These are phyloP conservation scores for Rugonectria rugulosa DNA, from an alignment of 2,329 filamentous ascomycete genomes.

Conservation along the genomic window DNA sequence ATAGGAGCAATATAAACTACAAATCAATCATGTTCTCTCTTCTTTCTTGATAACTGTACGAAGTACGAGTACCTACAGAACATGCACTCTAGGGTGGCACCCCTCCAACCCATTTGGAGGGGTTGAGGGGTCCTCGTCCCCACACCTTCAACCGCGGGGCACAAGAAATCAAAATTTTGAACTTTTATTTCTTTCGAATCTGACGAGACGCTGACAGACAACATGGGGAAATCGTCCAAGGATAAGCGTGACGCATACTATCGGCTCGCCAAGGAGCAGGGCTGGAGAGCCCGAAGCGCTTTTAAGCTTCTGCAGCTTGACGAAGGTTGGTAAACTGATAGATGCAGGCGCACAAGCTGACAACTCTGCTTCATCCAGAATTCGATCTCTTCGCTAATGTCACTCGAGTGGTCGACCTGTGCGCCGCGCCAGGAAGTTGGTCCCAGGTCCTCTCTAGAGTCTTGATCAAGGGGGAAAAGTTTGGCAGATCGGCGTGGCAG, in stretches of 20 bases:
- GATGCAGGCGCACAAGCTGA: conserved; percentile 15
- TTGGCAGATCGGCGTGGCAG: conserved; percentile 86
- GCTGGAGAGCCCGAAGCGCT: conserved; percentile 94
- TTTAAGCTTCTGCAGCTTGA: conserved; percentile 98
- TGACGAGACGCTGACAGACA: conserved; percentile 22
- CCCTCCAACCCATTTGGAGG: not conserved
- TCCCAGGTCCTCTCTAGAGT: conserved; percentile 95
- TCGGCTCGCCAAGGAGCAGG: conserved; percentile 96
- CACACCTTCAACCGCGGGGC: conserved; percentile 37
- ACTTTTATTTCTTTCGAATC: conserved; percentile 6
- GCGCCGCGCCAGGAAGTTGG: conserved; percentile 95
- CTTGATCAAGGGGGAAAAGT: conserved; percentile 91
- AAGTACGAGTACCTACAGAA: not conserved
- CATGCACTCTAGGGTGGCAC: conserved; percentile 16
- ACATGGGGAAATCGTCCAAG: conserved; percentile 96
- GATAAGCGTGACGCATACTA: conserved; percentile 99
- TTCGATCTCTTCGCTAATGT: conserved; percentile 94
- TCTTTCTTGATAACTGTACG: too few species aligned
- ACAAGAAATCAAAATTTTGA: conserved; percentile 29
- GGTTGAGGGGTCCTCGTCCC: conserved; percentile 18
- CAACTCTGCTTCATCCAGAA: conserved; percentile 64
- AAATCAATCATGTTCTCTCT: too few species aligned
- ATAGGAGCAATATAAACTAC: too few species aligned
- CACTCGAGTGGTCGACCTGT: conserved; percentile 92
- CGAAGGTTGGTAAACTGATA: conserved; percentile 59